A percentile compares a stretch with the other conserved stretches of the same genome.
Conservation (phyloP, 306 rosid genomes). For the Vigna reflexopilosa region DNA sequence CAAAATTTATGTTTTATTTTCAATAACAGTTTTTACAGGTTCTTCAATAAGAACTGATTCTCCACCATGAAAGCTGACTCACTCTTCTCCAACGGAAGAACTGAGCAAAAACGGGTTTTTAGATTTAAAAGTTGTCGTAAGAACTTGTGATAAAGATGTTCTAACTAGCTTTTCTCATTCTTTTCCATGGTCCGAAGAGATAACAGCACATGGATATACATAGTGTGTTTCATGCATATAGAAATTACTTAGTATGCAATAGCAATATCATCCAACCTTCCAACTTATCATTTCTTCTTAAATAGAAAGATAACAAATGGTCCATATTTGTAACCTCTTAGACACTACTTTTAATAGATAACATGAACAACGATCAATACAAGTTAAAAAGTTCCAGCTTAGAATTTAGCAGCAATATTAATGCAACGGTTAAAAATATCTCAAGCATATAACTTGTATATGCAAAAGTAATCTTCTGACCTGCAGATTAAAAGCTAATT, state of each 20-base stretch:
- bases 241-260: background rate
- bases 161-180: slow-evolving; percentile 1
- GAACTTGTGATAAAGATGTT: background rate
- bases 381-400: background rate
- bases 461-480: slow-evolving; percentile 55
- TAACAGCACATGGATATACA: slow-evolving; percentile 1
- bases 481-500: slow-evolving; percentile 72
- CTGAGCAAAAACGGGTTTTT: background rate
- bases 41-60: too few species aligned
- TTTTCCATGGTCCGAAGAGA: background rate
- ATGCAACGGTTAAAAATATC: slow-evolving; percentile 10
- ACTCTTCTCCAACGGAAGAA: background rate
- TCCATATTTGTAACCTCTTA: slow-evolving; percentile 22
- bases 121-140: too few species aligned
- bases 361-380: slow-evolving; percentile 26
- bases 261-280: slow-evolving; percentile 34
- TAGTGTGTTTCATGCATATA: background rate
- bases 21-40: background rate
- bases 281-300: background rate
- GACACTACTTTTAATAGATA: slow-evolving; percentile 13
- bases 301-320: slow-evolving; percentile 24
- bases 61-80: background rate
- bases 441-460: slow-evolving; percentile 14
- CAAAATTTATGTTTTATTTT: too few species aligned
- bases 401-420: slow-evolving; percentile 22